Evolutionary conservation across 2,329 filamentous ascomycete genomes (phyloP), one percentile per base, ranked within the genome.

Genomic region (Pestalotiopsis sp.): DNA sequence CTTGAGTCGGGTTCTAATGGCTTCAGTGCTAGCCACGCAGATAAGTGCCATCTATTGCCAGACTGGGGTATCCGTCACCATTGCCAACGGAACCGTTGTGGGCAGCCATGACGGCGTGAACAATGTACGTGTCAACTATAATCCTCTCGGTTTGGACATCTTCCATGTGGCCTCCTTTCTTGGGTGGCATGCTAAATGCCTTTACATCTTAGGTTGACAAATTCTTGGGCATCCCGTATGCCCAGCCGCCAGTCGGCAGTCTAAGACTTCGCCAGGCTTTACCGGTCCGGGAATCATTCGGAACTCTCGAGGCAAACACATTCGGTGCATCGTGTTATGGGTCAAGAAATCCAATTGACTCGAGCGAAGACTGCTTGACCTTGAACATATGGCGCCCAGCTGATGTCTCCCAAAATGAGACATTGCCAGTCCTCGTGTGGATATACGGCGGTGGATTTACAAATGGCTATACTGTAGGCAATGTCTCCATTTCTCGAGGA

Each of bases 401-500:
- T 0, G 78, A 76, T 1, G 74, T 73, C 17, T 70, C 75, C 17
- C 74, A 77, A 7, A 77, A 74, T 0, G 31, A 41, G 38, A 63
- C 56, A 23, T 73, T 84, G 2, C 83, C 83, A 1, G 83, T 85
- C 58, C 68, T 81, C 0, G 76, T 82, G 1, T 92, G 89, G 89
- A 87, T 92, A 31, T 87, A 90, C 71, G 83, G 87, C 14, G 87
- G 87, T 39, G 87, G 86, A 2, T 82, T 88, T 25, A 6, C 63
- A 49, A 23, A 49, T 56, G 31, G 57, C 20, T 23, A 56, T 27
- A 17, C 49, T 39, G 45, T 2, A 25, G 41, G 14, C 5, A n/a
- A 31, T 56, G 2, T n/a, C 17, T 5, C 23, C 23, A 23, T 23
- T 23, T 23, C 23, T 23, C 23, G 2, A 1, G 20, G 2, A 11